Evolutionary conservation across 176 grass and related monocot genomes (phyloP).

Genomic region (Carex kokanica): DNA sequence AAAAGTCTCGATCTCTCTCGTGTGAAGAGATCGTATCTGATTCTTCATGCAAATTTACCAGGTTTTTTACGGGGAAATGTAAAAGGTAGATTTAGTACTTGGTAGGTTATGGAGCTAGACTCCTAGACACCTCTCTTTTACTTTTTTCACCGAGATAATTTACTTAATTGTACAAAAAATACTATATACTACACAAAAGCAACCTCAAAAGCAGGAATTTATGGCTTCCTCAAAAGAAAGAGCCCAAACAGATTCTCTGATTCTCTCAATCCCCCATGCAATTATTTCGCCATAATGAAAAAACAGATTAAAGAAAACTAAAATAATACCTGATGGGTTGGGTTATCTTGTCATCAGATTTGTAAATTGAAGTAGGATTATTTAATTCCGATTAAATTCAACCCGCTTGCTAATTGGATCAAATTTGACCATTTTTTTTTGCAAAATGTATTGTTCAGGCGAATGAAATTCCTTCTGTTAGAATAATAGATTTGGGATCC

Average conservation of each 20-base stretch:
- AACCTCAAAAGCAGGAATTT: slow-evolving; percentile 26
- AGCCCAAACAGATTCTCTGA: slow-evolving; percentile 25
- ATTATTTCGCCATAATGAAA: slow-evolving; percentile 20
- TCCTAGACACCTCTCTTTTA: neutral
- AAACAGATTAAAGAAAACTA: neutral
- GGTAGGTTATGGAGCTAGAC: neutral
- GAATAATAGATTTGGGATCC: neutral
- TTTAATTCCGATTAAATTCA: neutral
- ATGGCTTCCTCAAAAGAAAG: slow-evolving; percentile 30
- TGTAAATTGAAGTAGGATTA: neutral
- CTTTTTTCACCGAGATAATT: neutral
- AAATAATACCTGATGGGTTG: neutral
- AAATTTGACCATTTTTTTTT: neutral
- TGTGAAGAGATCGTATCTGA: slow-evolving; percentile 30
- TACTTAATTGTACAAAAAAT: slow-evolving; percentile 1
- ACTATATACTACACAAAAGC: neutral
- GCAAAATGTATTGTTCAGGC: neutral
- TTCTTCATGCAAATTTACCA: slow-evolving; percentile 15
- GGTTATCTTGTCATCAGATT: neutral
- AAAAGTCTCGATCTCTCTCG: slow-evolving; percentile 27
- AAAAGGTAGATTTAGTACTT: slow-evolving; percentile 3
- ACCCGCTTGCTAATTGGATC: neutral
- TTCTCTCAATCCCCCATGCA: slow-evolving; percentile 26
- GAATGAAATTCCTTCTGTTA: neutral
- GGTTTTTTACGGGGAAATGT: neutral